These are phyloP conservation scores for Citrus sinensis DNA, from an alignment of 345 rosid genomes.

Conservation along the genomic window DVS_A1.0 CM039162.1:1243001-1243500, in stretches of 20 bases:
- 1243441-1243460: slow-evolving; percentile 5
- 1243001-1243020: slow-evolving; percentile 71
- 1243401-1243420: slow-evolving; percentile 66
- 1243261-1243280: not conserved
- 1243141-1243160: slow-evolving; percentile 88
- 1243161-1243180: slow-evolving; percentile 98
- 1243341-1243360: slow-evolving; percentile 96
- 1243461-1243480: not conserved
- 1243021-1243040: slow-evolving; percentile 88
- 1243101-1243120: slow-evolving; percentile 1
- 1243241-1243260: slow-evolving; percentile 17
- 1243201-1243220: slow-evolving; percentile 99
- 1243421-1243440: slow-evolving; percentile 41
- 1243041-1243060: slow-evolving; percentile 98
- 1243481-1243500: not conserved
- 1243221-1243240: slow-evolving; percentile 90
- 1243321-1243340: slow-evolving; percentile 57
- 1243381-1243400: slow-evolving; percentile 95
- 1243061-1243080: slow-evolving; percentile 95
- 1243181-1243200: slow-evolving; percentile 82
- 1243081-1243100: slow-evolving; percentile 13
- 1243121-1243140: slow-evolving; percentile 5
- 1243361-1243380: slow-evolving; percentile 97
- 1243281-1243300: not conserved
- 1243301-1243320: slow-evolving; percentile 7